These are phyloP conservation scores for Heterococcus sp. DNA, from an alignment of 108 stramenopile species.

Conservation along the genomic window DNA sequence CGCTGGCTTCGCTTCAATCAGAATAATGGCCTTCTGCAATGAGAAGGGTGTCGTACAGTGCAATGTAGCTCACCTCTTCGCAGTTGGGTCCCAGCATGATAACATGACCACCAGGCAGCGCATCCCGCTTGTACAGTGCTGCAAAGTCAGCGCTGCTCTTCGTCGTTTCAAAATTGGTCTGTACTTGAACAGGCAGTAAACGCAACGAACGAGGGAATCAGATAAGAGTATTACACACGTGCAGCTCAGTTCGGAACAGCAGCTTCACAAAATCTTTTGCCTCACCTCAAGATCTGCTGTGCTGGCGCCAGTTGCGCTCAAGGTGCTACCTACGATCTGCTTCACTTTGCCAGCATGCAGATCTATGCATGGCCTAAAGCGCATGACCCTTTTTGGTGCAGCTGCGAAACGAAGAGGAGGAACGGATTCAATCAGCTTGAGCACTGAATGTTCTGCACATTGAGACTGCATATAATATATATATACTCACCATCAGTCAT, in stretches of 20 bases:
- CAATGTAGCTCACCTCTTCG: slow-evolving; percentile 77
- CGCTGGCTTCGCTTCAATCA: no score
- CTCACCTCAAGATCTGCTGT: slow-evolving; percentile 23
- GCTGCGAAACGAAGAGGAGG: no score
- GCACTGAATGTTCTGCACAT: no score
- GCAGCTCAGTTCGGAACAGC: background rate
- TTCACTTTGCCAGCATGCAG: slow-evolving; percentile 93
- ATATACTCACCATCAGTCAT: no score
- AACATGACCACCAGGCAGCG: slow-evolving; percentile 87
- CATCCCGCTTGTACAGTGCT: slow-evolving; percentile 71
- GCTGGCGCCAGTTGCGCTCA: slow-evolving; percentile 43
- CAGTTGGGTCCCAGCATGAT: slow-evolving; percentile 93
- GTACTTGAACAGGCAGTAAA: background rate
- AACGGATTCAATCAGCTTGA: no score
- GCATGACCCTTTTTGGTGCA: slow-evolving; percentile 71
- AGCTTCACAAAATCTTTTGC: background rate
- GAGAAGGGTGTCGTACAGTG: no score
- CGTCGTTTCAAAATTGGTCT: slow-evolving; percentile 82
- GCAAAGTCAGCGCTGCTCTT: slow-evolving; percentile 62
- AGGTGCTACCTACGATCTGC: slow-evolving; percentile 93
- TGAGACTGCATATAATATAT: no score
- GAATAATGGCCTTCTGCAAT: no score
- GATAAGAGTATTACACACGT: no score
- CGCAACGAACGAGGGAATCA: no score
- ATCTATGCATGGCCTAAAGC: slow-evolving; percentile 97